These are phyloP conservation scores for Podospora anserina DNA, from an alignment of 495 filamentous ascomycete genomes.

Conservation along the genomic window DNA sequence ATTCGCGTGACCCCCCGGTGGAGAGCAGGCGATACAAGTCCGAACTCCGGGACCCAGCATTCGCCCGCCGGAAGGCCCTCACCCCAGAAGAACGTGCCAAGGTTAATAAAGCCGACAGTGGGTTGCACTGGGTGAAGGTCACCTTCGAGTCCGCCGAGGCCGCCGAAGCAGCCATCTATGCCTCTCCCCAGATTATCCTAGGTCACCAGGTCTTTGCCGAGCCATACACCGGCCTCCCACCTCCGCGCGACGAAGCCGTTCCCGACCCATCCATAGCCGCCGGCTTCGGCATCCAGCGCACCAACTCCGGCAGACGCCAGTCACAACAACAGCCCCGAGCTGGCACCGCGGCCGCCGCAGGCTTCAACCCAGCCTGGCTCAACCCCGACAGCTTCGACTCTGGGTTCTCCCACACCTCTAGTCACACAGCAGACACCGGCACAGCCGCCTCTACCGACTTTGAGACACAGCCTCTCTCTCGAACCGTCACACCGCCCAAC, in stretches of 20 bases:
- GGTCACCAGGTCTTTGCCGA: constrained; percentile 77
- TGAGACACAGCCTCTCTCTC: constrained; percentile 55
- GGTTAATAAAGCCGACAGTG: constrained; percentile 71
- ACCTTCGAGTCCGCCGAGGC: constrained; percentile 81
- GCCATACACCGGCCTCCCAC: constrained; percentile 67
- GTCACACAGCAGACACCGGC: constrained; percentile 46
- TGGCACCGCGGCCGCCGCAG: constrained; percentile 7
- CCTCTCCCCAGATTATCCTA: constrained; percentile 72
- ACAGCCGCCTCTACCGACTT: constrained; percentile 35
- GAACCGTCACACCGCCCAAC: constrained; percentile 48
- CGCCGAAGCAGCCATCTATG: constrained; percentile 70
- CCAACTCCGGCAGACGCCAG: neutral
- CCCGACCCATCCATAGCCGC: constrained; percentile 14
- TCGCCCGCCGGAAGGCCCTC: constrained; percentile 54
- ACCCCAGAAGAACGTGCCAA: constrained; percentile 68
- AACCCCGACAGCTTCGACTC: constrained; percentile 27
- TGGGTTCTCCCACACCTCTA: constrained; percentile 43
- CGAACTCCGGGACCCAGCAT: constrained; percentile 63
- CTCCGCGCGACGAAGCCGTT: constrained; percentile 54
- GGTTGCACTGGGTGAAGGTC: constrained; percentile 87
- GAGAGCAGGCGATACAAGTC: constrained; percentile 54
- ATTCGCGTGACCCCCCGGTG: constrained; percentile 64
- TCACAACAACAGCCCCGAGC: neutral
- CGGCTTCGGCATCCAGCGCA: neutral
- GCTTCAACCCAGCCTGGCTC: constrained; percentile 16